phyloP scores from a whole-genome alignment of 306 rosid genomes.

The Herpetospermum pedunculosum region DNA sequence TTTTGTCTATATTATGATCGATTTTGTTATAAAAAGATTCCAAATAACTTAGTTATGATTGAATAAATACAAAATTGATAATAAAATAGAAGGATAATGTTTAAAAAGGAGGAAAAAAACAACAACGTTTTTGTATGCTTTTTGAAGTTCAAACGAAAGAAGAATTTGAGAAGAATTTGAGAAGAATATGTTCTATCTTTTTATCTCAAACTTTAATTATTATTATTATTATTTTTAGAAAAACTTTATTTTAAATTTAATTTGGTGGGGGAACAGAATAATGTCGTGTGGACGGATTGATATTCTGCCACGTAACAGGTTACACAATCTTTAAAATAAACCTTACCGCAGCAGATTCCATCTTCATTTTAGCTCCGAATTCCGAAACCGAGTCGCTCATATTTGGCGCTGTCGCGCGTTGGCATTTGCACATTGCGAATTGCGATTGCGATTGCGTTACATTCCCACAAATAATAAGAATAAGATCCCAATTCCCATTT shows the following conservation, averaged over 20 bases:
- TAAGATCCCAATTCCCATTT: not conserved
- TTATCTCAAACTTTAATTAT: too few relatives aligned
- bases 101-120: not conserved
- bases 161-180: not conserved
- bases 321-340: not conserved
- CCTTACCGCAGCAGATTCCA: not conserved
- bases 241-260: too few relatives aligned
- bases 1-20: not conserved
- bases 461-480: not conserved
- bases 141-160: not conserved
- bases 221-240: too few relatives aligned
- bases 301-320: not conserved
- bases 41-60: not conserved
- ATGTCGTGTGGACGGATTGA: not conserved
- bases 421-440: not conserved
- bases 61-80: not conserved
- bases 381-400: not conserved
- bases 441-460: slow-evolving; percentile 9
- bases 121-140: not conserved
- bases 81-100: not conserved
- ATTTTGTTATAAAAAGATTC: not conserved
- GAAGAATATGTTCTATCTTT: too few relatives aligned
- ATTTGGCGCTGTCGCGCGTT: not conserved
- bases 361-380: not conserved
- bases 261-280: not conserved